phyloP scores from a whole-genome alignment of 805 yeast species.

The Yarrowia sp. region DNA sequence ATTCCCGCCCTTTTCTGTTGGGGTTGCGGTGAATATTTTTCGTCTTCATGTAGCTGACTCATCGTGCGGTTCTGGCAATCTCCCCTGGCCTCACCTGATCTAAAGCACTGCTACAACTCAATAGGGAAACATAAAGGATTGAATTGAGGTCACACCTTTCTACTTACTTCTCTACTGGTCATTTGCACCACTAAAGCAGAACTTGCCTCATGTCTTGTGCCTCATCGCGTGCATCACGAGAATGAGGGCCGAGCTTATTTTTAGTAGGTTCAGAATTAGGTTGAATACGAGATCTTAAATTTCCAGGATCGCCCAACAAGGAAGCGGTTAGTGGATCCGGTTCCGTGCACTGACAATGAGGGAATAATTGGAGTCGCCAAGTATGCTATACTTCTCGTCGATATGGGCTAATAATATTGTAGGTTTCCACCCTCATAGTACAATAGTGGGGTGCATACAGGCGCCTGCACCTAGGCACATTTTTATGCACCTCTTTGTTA shows the following conservation, averaged over 20 bases:
- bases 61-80: too few relatives aligned
- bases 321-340: neutral
- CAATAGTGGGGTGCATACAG: neutral
- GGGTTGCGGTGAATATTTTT: neutral
- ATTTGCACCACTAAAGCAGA: neutral
- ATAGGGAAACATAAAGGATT: too few relatives aligned
- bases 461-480: too few relatives aligned
- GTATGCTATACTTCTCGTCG: too few relatives aligned
- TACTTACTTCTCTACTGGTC: neutral
- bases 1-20: neutral
- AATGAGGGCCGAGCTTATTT: neutral
- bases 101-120: too few relatives aligned
- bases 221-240: conserved; percentile 3
- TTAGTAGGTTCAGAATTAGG: neutral
- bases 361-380: too few relatives aligned
- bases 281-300: neutral
- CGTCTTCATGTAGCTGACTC: neutral
- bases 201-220: neutral
- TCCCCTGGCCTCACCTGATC: too few relatives aligned
- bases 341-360: too few relatives aligned
- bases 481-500: too few relatives aligned
- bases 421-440: too few relatives aligned
- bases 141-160: too few relatives aligned
- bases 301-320: neutral
- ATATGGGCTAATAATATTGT: too few relatives aligned